Evolutionary conservation across 1,139 yeast genomes (phyloP), one percentile per base, ranked within the genome.

Genomic region (Komagataea norvegica): DNA sequence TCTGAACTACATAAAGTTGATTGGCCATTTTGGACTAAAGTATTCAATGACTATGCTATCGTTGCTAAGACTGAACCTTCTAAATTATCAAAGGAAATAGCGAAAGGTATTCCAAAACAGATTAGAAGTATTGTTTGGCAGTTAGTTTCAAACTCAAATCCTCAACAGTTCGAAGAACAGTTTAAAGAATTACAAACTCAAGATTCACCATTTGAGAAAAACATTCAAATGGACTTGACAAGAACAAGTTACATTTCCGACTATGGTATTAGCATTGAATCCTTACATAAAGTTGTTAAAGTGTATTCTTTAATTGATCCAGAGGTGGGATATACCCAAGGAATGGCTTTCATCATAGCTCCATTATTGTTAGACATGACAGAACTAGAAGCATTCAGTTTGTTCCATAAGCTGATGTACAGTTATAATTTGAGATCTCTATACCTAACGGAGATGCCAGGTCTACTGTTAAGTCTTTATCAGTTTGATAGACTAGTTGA

Each of bases 251-350:
- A 87, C 58, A 81, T 84, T 47, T 72, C 84, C 17, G 73, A 73
- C 45, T 61, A 66, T 26, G 66, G 66, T 18, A 76, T 77, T 24
- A 70, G 71, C 29, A 74, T 72, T 45, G 78, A 72, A 31, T 79
- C 86, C 33, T 63, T 91, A 28, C 84, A 69, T 56, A 77, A 79
- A 44, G 80, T 91, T 24, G 75, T 91, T 47, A 85, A 84, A 55
- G 89, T 89, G 0, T 91, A 89, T 61, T 79, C 93, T 16, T 64
- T 87, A 36, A 83, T 78, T 58, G 97, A 91, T 56, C 80, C 86
- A 1, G 96, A 88, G 40, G 96, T 91, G 27, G 98, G 98, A 0
- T 91, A 91, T 56, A 91, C 96, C 1, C 97, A 91, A 60, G 97
- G 98, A 6, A 87, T 91, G 96, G 95, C 93, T 2, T 89, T 91